Conservation (phyloP, 768 basidiomycete genomes). For the Asterophora lycoperdoides region DNA sequence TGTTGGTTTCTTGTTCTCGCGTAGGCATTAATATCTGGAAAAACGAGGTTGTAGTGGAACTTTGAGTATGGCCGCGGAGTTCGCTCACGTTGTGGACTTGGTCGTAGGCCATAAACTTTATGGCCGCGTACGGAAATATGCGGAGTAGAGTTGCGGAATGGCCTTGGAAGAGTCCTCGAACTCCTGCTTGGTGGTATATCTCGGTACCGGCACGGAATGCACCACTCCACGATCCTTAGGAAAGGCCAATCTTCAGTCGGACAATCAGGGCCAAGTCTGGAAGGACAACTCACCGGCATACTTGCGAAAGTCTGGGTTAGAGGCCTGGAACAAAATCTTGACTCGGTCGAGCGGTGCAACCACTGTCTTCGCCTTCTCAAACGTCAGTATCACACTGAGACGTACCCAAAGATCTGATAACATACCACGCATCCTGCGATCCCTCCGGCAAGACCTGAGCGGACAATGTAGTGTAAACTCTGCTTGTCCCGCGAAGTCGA, state of each 20-base stretch:
- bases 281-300: slow-evolving; percentile 70
- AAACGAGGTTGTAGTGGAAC: slow-evolving; percentile 5
- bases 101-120: slow-evolving; percentile 97
- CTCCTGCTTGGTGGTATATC: slow-evolving; percentile 66
- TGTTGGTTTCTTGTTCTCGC: slow-evolving; percentile 68
- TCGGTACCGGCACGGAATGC: slow-evolving; percentile 69
- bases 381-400: not conserved
- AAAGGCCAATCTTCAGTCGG: not conserved
- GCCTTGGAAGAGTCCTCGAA: slow-evolving; percentile 87
- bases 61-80: not conserved
- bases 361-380: slow-evolving; percentile 79
- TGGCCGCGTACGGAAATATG: slow-evolving; percentile 94
- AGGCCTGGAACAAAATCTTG: slow-evolving; percentile 98
- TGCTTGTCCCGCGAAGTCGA: slow-evolving; percentile 47
- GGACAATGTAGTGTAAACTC: slow-evolving; percentile 57
- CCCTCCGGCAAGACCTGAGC: slow-evolving; percentile 89
- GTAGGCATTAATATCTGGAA: slow-evolving; percentile 82
- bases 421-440: slow-evolving; percentile 86
- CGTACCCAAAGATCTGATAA: slow-evolving; percentile 7
- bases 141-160: slow-evolving; percentile 93
- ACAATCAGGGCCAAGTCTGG: slow-evolving; percentile 17
- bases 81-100: slow-evolving; percentile 66
- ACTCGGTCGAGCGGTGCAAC: slow-evolving; percentile 96
- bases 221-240: slow-evolving; percentile 83
- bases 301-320: slow-evolving; percentile 90